Evolutionary conservation across 176 grass and related monocot species (phyloP).

Genomic region (Eremochloa ophiuroides): DNA sequence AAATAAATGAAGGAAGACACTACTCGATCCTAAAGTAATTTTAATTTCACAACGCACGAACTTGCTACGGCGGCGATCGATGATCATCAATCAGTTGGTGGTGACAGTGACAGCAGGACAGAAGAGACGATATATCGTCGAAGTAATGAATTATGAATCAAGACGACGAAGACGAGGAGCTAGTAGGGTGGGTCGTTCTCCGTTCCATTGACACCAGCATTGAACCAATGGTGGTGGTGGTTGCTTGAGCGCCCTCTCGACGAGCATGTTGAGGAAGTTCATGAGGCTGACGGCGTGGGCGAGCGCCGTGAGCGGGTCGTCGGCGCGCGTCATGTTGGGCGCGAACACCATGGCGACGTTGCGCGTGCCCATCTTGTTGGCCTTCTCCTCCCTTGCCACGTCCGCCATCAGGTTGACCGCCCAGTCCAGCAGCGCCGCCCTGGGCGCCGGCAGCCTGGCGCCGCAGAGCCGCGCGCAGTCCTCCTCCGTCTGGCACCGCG

Average conservation of each 20-base stretch:
- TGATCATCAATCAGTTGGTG: too few relatives aligned
- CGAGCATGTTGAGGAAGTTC: slow-evolving; percentile 92
- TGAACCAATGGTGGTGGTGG: too few relatives aligned
- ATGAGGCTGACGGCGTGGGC: slow-evolving; percentile 83
- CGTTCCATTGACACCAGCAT: too few relatives aligned
- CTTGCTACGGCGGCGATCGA: too few relatives aligned
- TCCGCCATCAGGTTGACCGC: slow-evolving; percentile 87
- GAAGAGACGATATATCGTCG: too few relatives aligned
- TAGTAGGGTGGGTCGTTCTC: too few relatives aligned
- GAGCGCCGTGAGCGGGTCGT: slow-evolving; percentile 78
- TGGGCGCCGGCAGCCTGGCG: slow-evolving; percentile 30
- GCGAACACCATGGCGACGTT: slow-evolving; percentile 95
- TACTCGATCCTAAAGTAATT: too few relatives aligned
- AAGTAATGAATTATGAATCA: too few relatives aligned
- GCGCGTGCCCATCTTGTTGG: slow-evolving; percentile 81
- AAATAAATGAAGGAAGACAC: too few relatives aligned
- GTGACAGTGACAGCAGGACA: too few relatives aligned
- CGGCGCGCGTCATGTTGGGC: slow-evolving; percentile 84
- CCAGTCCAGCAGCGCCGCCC: slow-evolving; percentile 82
- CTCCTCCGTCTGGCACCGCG: slow-evolving; percentile 56
- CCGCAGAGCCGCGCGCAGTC: slow-evolving; percentile 39
- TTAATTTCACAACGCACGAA: too few relatives aligned
- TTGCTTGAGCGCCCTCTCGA: slow-evolving; percentile 48
- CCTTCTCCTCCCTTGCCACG: slow-evolving; percentile 57
- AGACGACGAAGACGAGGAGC: too few relatives aligned